These are phyloP conservation scores for Polygonum maritimum DNA, from an alignment of 148 eudicot genomes.

Conservation along the genomic window DNA sequence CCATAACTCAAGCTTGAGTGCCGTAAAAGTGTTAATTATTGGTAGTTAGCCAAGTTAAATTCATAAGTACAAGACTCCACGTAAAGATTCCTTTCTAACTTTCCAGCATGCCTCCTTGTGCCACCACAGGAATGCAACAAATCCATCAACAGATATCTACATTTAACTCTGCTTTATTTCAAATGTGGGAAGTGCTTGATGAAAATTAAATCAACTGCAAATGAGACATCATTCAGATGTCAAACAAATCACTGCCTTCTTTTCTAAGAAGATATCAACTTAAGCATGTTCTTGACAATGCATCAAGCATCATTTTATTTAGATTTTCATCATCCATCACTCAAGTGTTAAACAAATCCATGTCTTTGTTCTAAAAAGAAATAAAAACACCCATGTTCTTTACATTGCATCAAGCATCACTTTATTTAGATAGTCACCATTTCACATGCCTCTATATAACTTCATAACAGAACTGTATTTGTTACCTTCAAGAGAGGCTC, in stretches of 20 bases:
- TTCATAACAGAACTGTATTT: not conserved
- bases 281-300: no score
- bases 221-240: not conserved
- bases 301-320: no score
- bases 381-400: not conserved
- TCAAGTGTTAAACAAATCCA: no score
- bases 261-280: not conserved
- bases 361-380: no score
- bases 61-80: not conserved
- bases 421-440: not conserved
- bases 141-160: not conserved
- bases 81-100: not conserved
- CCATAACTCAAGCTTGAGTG: not conserved
- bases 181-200: not conserved
- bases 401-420: not conserved
- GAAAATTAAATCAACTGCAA: not conserved
- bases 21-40: not conserved
- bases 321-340: no score
- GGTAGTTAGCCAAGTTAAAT: not conserved
- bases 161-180: not conserved
- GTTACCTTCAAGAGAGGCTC: slow-evolving; percentile 63
- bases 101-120: not conserved
- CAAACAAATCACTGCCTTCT: not conserved
- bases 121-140: not conserved
- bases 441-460: not conserved